A percentile compares a stretch with the other conserved stretches of the same genome.
Conservation (phyloP, 2,329 filamentous ascomycete genomes). For the Paraphoma sp. region DNA sequence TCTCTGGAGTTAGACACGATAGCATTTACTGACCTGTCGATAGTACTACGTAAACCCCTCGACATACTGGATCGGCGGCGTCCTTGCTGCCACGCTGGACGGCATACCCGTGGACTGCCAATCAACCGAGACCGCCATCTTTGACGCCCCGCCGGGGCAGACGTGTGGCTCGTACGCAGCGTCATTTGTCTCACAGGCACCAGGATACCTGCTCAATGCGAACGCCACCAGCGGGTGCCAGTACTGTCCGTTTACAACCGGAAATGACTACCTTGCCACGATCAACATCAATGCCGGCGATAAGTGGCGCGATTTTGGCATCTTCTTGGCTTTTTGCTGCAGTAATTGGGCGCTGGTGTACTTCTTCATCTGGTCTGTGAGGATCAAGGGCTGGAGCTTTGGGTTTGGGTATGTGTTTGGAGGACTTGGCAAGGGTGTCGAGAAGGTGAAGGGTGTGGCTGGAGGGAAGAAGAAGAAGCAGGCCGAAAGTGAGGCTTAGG, state of each 20-base stretch:
- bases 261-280: slow-evolving; percentile 69
- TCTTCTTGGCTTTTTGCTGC: slow-evolving; percentile 73
- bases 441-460: slow-evolving; percentile 19
- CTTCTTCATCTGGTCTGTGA: slow-evolving; percentile 78
- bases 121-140: slow-evolving; percentile 65
- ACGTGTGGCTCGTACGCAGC: slow-evolving; percentile 71
- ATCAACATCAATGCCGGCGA: slow-evolving; percentile 63
- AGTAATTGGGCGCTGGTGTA: slow-evolving; percentile 76
- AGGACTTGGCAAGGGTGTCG: slow-evolving; percentile 45
- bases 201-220: slow-evolving; percentile 70
- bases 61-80: slow-evolving; percentile 75
- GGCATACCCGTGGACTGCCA: slow-evolving; percentile 55
- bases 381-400: slow-evolving; percentile 74
- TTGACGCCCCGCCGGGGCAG: slow-evolving; percentile 68
- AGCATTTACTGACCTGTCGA: slow-evolving; percentile 61
- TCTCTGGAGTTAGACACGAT: slow-evolving; percentile 50
- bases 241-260: slow-evolving; percentile 73
- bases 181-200: slow-evolving; percentile 61
- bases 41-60: slow-evolving; percentile 70
- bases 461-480: slow-evolving; percentile 18
- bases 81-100: slow-evolving; percentile 69
- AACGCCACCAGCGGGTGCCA: slow-evolving; percentile 66
- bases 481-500: slow-evolving; percentile 1
- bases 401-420: slow-evolving; percentile 67
- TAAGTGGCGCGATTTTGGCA: slow-evolving; percentile 76